Evolutionary conservation across 331 rosid species (phyloP), one percentile per base, ranked within the genome.

Genomic region (Pyracantha coccinea): DNA sequence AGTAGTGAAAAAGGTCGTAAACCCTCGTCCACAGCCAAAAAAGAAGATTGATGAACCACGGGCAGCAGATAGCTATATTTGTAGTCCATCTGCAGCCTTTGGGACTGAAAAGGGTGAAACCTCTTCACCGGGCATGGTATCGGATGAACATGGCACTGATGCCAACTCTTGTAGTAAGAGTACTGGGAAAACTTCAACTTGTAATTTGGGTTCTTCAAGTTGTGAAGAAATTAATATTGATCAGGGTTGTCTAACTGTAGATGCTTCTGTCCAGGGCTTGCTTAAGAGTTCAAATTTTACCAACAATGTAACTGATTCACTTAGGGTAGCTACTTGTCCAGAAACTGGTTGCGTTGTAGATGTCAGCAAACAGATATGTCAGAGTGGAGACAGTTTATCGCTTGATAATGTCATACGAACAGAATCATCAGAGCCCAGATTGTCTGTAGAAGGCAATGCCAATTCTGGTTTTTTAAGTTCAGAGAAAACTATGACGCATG

Each of bases 1-100:
- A 83, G 65, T 80, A 74, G 92, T 85, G 81, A 92, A 88, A 83
- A 88, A 79, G 83, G 90, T 76, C 58, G 62, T 16, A 38, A 88
- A 84, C 27, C 78, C 83, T 67, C 83, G 65, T 45, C 80, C 86
- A 3, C 71, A n/a, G 33, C 63, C 73, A 5, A 75, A 70, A 45
- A 80, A 78, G 59, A 71, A 27, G 31, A 72, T 15, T 61, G 80
- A 52, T 73, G 79, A 78, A 75, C 77, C 76, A 10, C 62, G 63
- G 71, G 57, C 57, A 69, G 65, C 74, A 55, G 79, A 77, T 74
- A 63, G 71, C 68, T 52, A 31, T 55, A 44, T 60, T 21, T 61
- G 12, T 41, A 68, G 57, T 73, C 66, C 84, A 16, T 69, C 78
- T 68, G 80, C 75, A 73, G 63, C 82, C 33, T 69, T 58, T 55